Conservation (phyloP, 345 rosid genomes). For the Camelina neglecta region DNA sequence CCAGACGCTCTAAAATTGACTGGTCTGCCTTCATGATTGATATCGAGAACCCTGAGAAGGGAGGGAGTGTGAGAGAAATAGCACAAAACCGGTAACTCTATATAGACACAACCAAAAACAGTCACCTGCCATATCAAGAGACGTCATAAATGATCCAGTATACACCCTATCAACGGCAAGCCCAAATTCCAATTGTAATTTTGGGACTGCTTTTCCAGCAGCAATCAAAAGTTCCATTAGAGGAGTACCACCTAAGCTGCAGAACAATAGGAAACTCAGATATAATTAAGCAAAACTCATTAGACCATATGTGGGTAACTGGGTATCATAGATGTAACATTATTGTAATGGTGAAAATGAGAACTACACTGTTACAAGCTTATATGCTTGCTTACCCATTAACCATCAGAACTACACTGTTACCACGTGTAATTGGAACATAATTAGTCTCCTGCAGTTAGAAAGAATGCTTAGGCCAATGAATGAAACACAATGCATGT, state of each 20-base stretch:
- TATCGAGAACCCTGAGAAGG: conserved; percentile 78
- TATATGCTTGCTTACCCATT: conserved; percentile 65
- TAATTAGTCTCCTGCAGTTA: conserved; percentile 87
- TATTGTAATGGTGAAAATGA: neutral
- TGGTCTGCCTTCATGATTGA: conserved; percentile 92
- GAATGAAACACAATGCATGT: conserved; percentile 11
- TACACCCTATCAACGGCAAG: conserved; percentile 97
- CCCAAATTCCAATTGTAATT: conserved; percentile 90
- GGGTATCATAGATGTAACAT: neutral
- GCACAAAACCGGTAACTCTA: neutral
- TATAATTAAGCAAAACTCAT: conserved; percentile 6
- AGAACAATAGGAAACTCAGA: conserved; percentile 6
- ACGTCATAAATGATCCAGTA: conserved; percentile 97
- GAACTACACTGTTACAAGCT: conserved; percentile 29
- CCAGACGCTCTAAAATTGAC: conserved; percentile 66
- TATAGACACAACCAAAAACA: conserved; percentile 42
- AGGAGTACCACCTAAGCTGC: conserved; percentile 92
- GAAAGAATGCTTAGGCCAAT: conserved; percentile 8
- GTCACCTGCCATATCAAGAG: conserved; percentile 98
- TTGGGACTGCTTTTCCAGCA: conserved; percentile 87
- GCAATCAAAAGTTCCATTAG: conserved; percentile 94
- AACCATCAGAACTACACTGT: conserved; percentile 86
- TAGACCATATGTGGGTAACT: neutral
- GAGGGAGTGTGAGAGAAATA: conserved; percentile 20
- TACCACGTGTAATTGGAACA: conserved; percentile 91